phyloP scores from a whole-genome alignment of 2,329 filamentous ascomycete genomes.

The Cytospora chrysosperma region DNA sequence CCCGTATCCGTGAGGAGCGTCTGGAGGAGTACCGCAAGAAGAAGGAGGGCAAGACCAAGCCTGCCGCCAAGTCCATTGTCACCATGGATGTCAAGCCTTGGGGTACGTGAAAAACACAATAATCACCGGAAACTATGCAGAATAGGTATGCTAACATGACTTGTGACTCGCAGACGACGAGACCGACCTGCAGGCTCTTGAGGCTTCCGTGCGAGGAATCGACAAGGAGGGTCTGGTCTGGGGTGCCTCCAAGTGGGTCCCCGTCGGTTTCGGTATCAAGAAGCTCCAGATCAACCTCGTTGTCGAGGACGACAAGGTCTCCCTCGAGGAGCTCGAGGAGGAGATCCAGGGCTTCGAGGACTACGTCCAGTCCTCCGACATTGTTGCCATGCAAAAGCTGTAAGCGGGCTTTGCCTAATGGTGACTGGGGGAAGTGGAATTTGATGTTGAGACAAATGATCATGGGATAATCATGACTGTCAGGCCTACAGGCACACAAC shows the following conservation, averaged over 20 bases:
- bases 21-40: slow-evolving; percentile 94
- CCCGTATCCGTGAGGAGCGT: slow-evolving; percentile 79
- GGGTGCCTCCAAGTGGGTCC: slow-evolving; percentile 86
- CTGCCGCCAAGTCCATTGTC: slow-evolving; percentile 91
- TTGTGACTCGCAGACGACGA: slow-evolving; percentile 66
- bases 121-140: background rate
- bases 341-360: slow-evolving; percentile 84
- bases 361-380: slow-evolving; percentile 90
- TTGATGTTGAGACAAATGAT: slow-evolving; percentile 14
- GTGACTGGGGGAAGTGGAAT: background rate
- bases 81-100: slow-evolving; percentile 98
- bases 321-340: slow-evolving; percentile 81
- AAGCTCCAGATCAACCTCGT: slow-evolving; percentile 99
- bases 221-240: slow-evolving; percentile 93
- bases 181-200: slow-evolving; percentile 84
- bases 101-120: slow-evolving; percentile 63
- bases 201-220: slow-evolving; percentile 77
- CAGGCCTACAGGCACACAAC: background rate
- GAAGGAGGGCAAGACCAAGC: slow-evolving; percentile 92
- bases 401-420: slow-evolving; percentile 47
- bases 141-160: slow-evolving; percentile 10
- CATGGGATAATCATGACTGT: slow-evolving; percentile 18
- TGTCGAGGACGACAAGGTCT: slow-evolving; percentile 95
- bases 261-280: slow-evolving; percentile 96
- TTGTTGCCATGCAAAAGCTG: slow-evolving; percentile 90